Percentiles rank a stretch among this genome's conserved stretches.
phyloP scores from a whole-genome alignment of 2,329 filamentous ascomycete genomes.

The Aspergillus sergii region DNA sequence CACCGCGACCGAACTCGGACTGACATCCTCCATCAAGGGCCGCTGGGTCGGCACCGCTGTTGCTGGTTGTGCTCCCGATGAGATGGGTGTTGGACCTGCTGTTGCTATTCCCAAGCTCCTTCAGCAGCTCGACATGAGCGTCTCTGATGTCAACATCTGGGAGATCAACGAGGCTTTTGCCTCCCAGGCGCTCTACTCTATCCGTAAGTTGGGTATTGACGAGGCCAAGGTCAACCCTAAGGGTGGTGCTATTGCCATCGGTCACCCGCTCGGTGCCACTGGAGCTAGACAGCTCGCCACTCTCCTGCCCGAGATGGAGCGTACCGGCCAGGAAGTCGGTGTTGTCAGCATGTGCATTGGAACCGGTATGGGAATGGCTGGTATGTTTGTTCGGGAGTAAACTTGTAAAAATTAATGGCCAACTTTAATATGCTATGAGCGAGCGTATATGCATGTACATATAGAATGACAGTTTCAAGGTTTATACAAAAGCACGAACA shows the following conservation, averaged over 20 bases:
- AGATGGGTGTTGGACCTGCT: conserved; percentile 92
- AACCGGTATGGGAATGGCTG: conserved; percentile 78
- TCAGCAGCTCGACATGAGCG: conserved; percentile 65
- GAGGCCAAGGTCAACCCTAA: conserved; percentile 81
- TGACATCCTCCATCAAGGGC: conserved; percentile 71
- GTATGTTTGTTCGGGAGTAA: conserved; percentile 67
- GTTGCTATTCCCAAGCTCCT: conserved; percentile 83
- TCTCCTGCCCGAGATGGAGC: conserved; percentile 68
- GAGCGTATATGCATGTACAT: conserved; percentile 21
- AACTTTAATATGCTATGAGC: conserved; percentile 20
- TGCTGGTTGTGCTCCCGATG: conserved; percentile 79
- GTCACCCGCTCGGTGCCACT: conserved; percentile 87
- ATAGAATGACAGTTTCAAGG: neutral
- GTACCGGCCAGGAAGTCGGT: conserved; percentile 71
- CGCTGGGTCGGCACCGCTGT: conserved; percentile 79
- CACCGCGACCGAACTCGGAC: conserved; percentile 72
- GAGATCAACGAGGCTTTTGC: conserved; percentile 88
- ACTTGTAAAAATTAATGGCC: conserved; percentile 9
- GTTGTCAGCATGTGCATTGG: conserved; percentile 91
- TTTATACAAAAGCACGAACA: neutral
- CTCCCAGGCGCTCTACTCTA: conserved; percentile 67
- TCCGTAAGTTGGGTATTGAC: conserved; percentile 64
- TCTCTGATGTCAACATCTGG: conserved; percentile 77
- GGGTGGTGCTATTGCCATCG: conserved; percentile 90
- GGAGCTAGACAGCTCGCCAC: conserved; percentile 80